Conservation (phyloP, 495 filamentous ascomycete genomes). For the Penicillium psychrofluorescens region DNA sequence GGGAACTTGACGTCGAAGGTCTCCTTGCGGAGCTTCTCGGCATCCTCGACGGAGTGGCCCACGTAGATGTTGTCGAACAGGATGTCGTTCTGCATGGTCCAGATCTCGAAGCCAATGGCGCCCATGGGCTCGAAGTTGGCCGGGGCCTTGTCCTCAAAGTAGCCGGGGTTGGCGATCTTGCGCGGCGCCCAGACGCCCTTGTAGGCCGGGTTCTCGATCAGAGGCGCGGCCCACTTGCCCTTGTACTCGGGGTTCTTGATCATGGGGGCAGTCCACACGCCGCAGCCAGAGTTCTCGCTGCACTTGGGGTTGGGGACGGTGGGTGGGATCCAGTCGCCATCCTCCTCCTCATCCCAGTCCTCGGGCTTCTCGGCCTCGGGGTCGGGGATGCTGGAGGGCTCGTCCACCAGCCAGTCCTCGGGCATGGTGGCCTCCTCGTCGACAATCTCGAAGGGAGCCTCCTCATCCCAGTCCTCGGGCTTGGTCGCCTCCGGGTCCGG, state of each 20-base stretch:
- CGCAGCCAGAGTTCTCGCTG: slow-evolving; percentile 86
- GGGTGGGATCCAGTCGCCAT: slow-evolving; percentile 97
- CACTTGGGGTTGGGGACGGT: slow-evolving; percentile 94
- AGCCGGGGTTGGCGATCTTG: slow-evolving; percentile 96
- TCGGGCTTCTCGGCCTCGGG: slow-evolving; percentile 98
- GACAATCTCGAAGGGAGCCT: slow-evolving; percentile 89
- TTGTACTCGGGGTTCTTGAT: slow-evolving; percentile 97
- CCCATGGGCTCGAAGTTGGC: slow-evolving; percentile 97
- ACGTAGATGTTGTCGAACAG: slow-evolving; percentile 99
- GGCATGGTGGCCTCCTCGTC: slow-evolving; percentile 90
- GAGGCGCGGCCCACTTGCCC: slow-evolving; percentile 94
- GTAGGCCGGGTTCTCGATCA: slow-evolving; percentile 97
- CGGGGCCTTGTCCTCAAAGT: slow-evolving; percentile 96
- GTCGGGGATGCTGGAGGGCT: slow-evolving; percentile 79
- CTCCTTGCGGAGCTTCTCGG: slow-evolving; percentile 81
- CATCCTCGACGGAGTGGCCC: slow-evolving; percentile 93
- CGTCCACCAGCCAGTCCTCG: slow-evolving; percentile 93
- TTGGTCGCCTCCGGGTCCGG: slow-evolving; percentile 89
- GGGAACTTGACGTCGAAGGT: slow-evolving; percentile 89
- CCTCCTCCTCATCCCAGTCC: slow-evolving; percentile 99
- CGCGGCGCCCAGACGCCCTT: slow-evolving; percentile 92
- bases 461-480: slow-evolving; percentile 99
- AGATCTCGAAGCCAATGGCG: slow-evolving; percentile 97
- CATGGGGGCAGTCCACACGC: slow-evolving; percentile 84
- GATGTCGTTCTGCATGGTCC: slow-evolving; percentile 99